phyloP scores from a whole-genome alignment of 768 basidiomycete genomes.

The Auricularia sp. region DNA sequence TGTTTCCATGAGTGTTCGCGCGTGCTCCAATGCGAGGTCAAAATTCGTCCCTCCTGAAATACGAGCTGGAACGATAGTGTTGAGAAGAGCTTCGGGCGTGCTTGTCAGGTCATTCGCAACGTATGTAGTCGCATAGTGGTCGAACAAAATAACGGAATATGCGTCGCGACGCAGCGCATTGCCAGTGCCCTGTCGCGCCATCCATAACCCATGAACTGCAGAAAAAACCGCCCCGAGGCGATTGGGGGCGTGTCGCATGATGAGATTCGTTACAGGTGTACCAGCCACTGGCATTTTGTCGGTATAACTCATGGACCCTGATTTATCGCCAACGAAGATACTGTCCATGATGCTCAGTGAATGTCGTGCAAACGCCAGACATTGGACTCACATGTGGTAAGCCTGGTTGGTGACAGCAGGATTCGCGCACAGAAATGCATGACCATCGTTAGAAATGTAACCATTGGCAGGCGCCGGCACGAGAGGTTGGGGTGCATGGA shows the following conservation, averaged over 20 bases:
- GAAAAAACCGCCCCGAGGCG: constrained; percentile 51
- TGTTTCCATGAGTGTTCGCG: constrained; percentile 30
- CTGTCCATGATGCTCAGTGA: constrained; percentile 14
- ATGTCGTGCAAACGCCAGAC: background rate
- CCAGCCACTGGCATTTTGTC: constrained; percentile 37
- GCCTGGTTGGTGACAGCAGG: constrained; percentile 42
- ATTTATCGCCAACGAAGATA: constrained; percentile 44
- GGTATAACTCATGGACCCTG: constrained; percentile 34
- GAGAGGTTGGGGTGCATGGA: constrained; percentile 32
- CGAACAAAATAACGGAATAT: constrained; percentile 47
- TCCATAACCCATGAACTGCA: constrained; percentile 46
- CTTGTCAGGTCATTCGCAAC: constrained; percentile 38
- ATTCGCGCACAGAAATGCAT: constrained; percentile 43
- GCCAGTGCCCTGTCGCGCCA: constrained; percentile 33
- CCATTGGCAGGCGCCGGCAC: constrained; percentile 17
- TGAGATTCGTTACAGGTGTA: constrained; percentile 27
- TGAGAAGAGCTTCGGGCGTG: constrained; percentile 34
- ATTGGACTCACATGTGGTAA: constrained; percentile 46
- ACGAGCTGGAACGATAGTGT: constrained; percentile 21
- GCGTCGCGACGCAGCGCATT: constrained; percentile 33
- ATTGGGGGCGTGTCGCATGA: constrained; percentile 21
- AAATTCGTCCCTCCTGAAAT: constrained; percentile 34
- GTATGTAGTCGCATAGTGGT: constrained; percentile 8
- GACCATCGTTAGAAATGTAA: constrained; percentile 48
- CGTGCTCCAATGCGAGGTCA: constrained; percentile 25